Percentiles rank a stretch among this genome's conserved stretches.
phyloP scores from a whole-genome alignment of 2,329 filamentous ascomycete genomes.

The Alternaria viburni region DNA sequence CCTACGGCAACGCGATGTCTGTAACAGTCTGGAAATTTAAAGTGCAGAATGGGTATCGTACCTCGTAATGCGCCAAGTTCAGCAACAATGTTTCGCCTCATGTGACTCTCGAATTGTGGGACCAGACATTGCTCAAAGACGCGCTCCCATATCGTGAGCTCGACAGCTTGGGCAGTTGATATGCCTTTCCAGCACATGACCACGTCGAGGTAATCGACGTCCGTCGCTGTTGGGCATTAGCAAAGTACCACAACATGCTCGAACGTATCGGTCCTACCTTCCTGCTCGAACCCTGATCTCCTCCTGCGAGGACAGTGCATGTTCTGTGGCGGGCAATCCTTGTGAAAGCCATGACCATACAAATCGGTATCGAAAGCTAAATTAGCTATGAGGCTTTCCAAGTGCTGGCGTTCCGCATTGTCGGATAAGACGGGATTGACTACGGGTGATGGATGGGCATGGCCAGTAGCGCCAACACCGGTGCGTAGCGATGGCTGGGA shows the following conservation, averaged over 20 bases:
- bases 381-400: conserved; percentile 13
- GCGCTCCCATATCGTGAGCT: conserved; percentile 42
- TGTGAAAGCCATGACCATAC: conserved; percentile 18
- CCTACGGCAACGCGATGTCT: background rate
- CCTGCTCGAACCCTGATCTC: conserved; percentile 18
- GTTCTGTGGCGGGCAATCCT: conserved; percentile 9
- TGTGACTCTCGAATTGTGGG: conserved; percentile 19
- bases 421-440: background rate
- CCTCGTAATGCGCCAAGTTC: conserved; percentile 2
- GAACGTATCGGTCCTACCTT: conserved; percentile 9
- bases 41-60: background rate
- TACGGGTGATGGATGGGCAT: conserved; percentile 25
- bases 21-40: background rate
- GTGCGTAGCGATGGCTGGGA: conserved; percentile 6
- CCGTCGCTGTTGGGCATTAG: conserved; percentile 6
- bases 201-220: conserved; percentile 42
- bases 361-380: conserved; percentile 24
- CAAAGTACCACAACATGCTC: background rate
- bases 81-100: conserved; percentile 18
- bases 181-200: conserved; percentile 47
- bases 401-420: background rate
- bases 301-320: conserved; percentile 35
- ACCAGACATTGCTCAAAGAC: conserved; percentile 31
- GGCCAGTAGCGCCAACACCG: background rate
- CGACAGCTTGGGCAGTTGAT: conserved; percentile 31